Evolutionary conservation across 129 eudicot species (phyloP).

Genomic region (Kitagawia praeruptora): DNA sequence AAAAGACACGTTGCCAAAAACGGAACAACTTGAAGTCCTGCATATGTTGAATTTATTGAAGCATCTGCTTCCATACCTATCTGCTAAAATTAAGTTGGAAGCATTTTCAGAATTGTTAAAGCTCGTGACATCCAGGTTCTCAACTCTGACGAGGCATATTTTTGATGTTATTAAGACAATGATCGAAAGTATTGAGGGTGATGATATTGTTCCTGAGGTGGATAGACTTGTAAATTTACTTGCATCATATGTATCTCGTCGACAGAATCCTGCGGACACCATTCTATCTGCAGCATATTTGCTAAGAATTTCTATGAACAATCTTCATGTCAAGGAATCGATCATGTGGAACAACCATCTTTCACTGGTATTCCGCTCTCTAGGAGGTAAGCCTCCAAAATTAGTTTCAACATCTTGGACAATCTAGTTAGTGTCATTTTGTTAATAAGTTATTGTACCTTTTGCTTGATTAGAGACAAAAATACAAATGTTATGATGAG

Average conservation of each 20-base stretch:
- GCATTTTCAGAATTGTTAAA: constrained; percentile 37
- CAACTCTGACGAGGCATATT: constrained; percentile 56
- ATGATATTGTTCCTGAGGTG: constrained; percentile 33
- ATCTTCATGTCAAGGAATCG: constrained; percentile 40
- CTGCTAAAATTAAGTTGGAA: constrained; percentile 34
- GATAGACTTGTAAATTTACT: constrained; percentile 46
- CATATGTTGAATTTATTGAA: constrained; percentile 67
- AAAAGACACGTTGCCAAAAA: constrained; percentile 32
- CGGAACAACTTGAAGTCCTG: constrained; percentile 60
- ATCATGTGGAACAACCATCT: constrained; percentile 40
- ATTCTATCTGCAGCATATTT: constrained; percentile 55
- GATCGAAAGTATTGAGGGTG: constrained; percentile 36
- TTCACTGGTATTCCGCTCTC: constrained; percentile 39
- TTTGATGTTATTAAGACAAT: constrained; percentile 51
- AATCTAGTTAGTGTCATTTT: neutral
- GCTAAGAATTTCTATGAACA: constrained; percentile 42
- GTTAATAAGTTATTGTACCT: neutral
- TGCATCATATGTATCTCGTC: constrained; percentile 44
- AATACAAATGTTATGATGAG: neutral
- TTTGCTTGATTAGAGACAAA: too few species aligned
- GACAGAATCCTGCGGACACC: constrained; percentile 58
- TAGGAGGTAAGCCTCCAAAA: constrained; percentile 48
- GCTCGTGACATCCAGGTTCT: constrained; percentile 38
- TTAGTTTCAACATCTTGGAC: neutral
- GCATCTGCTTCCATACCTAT: constrained; percentile 55